Evolutionary conservation across 83 land plant species (phyloP).

Genomic region (Picea abies): DNA sequence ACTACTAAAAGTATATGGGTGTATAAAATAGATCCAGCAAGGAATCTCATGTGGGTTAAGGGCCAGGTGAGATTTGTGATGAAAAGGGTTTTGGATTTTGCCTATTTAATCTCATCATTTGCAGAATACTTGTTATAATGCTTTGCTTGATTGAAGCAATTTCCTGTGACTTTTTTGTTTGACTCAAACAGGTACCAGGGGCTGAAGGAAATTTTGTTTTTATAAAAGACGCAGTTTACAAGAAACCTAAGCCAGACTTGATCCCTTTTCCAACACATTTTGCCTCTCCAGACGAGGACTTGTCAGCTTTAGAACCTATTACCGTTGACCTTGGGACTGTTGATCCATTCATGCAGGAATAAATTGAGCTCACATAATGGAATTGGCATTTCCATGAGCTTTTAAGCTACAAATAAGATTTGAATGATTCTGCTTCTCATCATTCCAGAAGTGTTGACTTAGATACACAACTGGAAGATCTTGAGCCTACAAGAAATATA

Average conservation of each 20-base stretch:
- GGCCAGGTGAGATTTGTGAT: too few relatives aligned
- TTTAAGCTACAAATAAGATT: neutral
- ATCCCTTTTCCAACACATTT: conserved; percentile 93
- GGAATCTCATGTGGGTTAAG: too few relatives aligned
- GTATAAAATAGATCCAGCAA: too few relatives aligned
- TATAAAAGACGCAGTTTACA: conserved; percentile 81
- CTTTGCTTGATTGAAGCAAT: too few relatives aligned
- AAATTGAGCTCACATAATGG: neutral
- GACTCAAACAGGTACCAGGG: too few relatives aligned
- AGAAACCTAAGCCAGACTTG: conserved; percentile 70
- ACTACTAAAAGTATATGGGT: too few relatives aligned
- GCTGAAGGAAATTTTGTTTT: too few relatives aligned
- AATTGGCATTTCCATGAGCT: neutral
- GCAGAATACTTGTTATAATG: too few relatives aligned
- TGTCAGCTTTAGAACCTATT: conserved; percentile 53
- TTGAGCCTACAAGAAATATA: neutral
- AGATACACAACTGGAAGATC: neutral
- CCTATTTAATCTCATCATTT: too few relatives aligned
- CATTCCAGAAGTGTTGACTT: neutral
- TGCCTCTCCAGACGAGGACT: conserved; percentile 66
- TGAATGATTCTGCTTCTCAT: neutral
- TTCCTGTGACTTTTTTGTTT: too few relatives aligned
- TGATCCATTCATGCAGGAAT: conserved; percentile 76
- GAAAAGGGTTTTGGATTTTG: too few relatives aligned
- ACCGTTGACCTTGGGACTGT: conserved; percentile 81